Base-by-base conservation (phyloP, 805 yeast species). In the Lachancea waltii region DNA sequence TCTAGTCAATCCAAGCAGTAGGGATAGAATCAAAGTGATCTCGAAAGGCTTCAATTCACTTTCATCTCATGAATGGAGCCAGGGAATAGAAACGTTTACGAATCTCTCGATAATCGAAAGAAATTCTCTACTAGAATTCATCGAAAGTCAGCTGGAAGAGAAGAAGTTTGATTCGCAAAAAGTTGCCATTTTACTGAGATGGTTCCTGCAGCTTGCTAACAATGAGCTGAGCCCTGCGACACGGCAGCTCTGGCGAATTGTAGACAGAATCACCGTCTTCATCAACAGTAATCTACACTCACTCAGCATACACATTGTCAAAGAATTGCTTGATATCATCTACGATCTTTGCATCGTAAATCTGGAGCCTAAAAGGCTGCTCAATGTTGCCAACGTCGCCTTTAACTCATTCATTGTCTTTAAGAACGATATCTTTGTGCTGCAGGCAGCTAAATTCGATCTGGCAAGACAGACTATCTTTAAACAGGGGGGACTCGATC, bases 341-440 rank as follows among this genome's bases (percentile, higher is more conserved):
- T 36, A 46, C 10, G 48, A 52, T 7, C 44, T 42, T 32, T 50
- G 54, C 33, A 25, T 52, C 3, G 39, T 38, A n/a, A 31, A 28
- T 9, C 9, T 31, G 5, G 56, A 55, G 19, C 30, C 26, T 6
- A 51, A 54, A 31, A 48, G 64, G 36, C 24, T 56, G n/a, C 37
- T 44, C 1, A 58, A 58, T 41, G 31, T 57, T 5, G 45, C 53
- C 7, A 54, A 50, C 25, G 50, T 60, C 7, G 21, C 46, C n/a
- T 61, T 49, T 35, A 61, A 61, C 35, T 35, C 45, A 6, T 58
- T 44, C 16, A 44, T 56, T 4, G 37, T 45, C 6, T 36, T 34
- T 2, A 47, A 47, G 25, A 41, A 50, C 14, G 30, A 30, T 8
- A 24, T 21, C 0, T 50, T 46, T 21, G 30, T 57, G 9, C 17